These are phyloP conservation scores for Chaetomiaceae sp. DNA, from an alignment of 2,329 filamentous ascomycete genomes.

Conservation along the genomic window DNA sequence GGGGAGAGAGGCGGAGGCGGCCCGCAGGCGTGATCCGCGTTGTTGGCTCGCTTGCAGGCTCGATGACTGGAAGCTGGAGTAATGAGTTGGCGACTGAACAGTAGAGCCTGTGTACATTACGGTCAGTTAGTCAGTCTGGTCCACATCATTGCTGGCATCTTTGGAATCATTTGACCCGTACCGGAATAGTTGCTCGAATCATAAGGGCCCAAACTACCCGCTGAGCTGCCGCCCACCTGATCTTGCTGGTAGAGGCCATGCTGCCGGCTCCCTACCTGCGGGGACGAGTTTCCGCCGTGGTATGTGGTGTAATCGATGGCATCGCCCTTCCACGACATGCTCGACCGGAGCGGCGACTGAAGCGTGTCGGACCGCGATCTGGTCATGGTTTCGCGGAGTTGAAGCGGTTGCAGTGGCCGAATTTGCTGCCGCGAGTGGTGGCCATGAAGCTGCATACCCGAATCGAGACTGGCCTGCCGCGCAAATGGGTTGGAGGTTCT, in stretches of 20 bases:
- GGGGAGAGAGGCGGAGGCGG: constrained; percentile 43
- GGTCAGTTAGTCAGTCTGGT: background rate
- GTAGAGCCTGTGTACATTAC: constrained; percentile 30
- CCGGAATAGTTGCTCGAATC: constrained; percentile 48
- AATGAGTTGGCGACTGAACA: constrained; percentile 45
- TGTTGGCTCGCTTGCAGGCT: constrained; percentile 39
- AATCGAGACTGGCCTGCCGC: constrained; percentile 42
- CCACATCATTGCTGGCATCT: constrained; percentile 43
- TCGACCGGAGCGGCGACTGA: constrained; percentile 53
- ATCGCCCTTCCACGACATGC: constrained; percentile 59
- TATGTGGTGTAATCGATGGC: constrained; percentile 52
- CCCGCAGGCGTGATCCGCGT: constrained; percentile 42
- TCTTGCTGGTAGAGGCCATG: constrained; percentile 46
- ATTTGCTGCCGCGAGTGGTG: constrained; percentile 40
- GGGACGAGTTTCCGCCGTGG: constrained; percentile 40
- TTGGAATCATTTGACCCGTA: constrained; percentile 46
- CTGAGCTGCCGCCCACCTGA: constrained; percentile 37
- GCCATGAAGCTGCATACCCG: constrained; percentile 39
- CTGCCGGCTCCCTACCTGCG: constrained; percentile 41
- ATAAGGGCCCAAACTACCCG: constrained; percentile 39
- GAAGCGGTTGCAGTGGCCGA: constrained; percentile 51
- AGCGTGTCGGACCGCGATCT: constrained; percentile 52
- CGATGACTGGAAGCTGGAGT: constrained; percentile 38
- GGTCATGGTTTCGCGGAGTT: constrained; percentile 51
- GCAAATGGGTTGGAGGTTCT: constrained; percentile 48